phyloP scores from a whole-genome alignment of 768 basidiomycete species.

The Fistulinella prunicolor region DNA sequence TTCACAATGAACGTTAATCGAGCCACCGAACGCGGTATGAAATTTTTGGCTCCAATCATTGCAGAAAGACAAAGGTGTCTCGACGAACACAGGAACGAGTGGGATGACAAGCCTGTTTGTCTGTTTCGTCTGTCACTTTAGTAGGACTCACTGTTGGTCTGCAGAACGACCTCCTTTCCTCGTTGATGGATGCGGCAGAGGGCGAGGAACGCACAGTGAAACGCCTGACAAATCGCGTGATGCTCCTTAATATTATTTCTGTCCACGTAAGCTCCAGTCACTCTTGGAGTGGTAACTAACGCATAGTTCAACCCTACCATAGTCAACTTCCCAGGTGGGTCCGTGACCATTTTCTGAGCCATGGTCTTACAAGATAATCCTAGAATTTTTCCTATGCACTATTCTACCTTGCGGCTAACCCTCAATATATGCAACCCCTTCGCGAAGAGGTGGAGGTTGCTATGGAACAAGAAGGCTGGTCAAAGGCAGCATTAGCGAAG shows the following conservation, averaged over 20 bases:
- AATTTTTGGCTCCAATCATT: slow-evolving; percentile 33
- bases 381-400: slow-evolving; percentile 36
- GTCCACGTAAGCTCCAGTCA: slow-evolving; percentile 27
- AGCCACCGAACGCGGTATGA: no score
- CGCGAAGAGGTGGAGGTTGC: slow-evolving; percentile 38
- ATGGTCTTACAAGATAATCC: background rate
- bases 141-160: no score
- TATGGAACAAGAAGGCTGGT: slow-evolving; percentile 29
- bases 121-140: no score
- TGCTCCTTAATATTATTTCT: slow-evolving; percentile 16
- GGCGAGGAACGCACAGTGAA: no score
- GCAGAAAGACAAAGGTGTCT: slow-evolving; percentile 24
- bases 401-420: slow-evolving; percentile 35
- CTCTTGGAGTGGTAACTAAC: no score
- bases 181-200: no score
- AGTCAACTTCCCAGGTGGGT: no score
- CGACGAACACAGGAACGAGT: slow-evolving; percentile 22
- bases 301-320: no score
- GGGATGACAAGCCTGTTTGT: slow-evolving; percentile 31
- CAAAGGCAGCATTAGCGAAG: slow-evolving; percentile 24
- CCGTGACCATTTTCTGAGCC: background rate
- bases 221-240: no score
- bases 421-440: slow-evolving; percentile 34
- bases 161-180: no score
- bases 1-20: no score